Base-by-base conservation (phyloP, 768 basidiomycete genomes). In the Trametes elegans region DNA sequence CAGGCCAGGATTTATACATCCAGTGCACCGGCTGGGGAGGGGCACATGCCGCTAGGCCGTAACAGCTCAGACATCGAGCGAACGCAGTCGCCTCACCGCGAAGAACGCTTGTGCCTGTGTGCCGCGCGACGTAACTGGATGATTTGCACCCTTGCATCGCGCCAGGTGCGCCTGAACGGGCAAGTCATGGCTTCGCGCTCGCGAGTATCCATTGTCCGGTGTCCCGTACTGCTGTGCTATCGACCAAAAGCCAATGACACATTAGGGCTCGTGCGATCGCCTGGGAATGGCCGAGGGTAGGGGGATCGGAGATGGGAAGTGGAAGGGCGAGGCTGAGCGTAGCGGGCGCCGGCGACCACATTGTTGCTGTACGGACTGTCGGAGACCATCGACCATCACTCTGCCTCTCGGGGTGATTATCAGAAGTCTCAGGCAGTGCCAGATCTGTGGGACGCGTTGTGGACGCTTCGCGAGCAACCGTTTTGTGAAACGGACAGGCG, bases 1-100 rank as follows among this genome's bases (percentile, higher is more conserved):
- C 24, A 43, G 28, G 45, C 49, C 48, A 49, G 55, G 49, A 59
- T 64, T 57, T 64, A 64, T 61, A 64, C 58, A 50, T 18, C 57
- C 21, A 43, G 39, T 47, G 42, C 43, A 8, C 8, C 16, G 29
- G 39, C 24, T 28, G 40, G 35, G 19, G 18, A 23, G 40, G 26
- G 28, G 44, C 53, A 46, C 46, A 41, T 27, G 43, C 29, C 38
- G 42, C 36, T 21, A 7, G 23, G 27, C 23, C 26, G 40, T 23
- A 28, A 40, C 43, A 31, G 49, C 42, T 45, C 55, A 45, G 29
- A 28, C 35, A 45, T 49, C 49, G 42, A 50, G 46, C 24, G 28
- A 48, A 55, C 47, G 40, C 47, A 48, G 41, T 43, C 47, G 47
- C 32, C 9, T 39, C 21, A 26, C 54, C 32, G 41, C 39, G 39